Base-by-base conservation (phyloP, 1,284 basidiomycete species). In the Malassezia psittaci region DNA sequence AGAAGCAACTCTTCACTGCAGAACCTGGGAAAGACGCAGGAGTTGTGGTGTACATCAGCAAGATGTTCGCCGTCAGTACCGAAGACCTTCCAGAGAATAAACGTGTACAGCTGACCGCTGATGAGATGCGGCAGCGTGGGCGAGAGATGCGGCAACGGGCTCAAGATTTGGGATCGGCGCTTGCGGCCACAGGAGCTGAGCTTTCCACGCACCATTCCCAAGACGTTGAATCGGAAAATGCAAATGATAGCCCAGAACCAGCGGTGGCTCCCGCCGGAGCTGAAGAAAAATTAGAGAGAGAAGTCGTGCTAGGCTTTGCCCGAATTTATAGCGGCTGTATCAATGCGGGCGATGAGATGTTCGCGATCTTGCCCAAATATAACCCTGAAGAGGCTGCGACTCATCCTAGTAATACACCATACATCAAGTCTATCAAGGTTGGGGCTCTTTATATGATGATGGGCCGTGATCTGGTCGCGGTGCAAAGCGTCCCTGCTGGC, bases 381-480 rank as follows among this genome's bases (percentile, higher is more conserved):
- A 83, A 85, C 66, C 70, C 81, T n/a, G 61, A 80, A 1, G 77
- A 88, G 5, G 80, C 80, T 2, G 83, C 86, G 0, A 77, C 77
- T 1, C 84, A 93, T 67, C 81, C 84, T 8, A 76, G 77, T 33
- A 72, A 72, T 75, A 77, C 76, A n/a, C 82, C 82, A 61, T 82
- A 87, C 69, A 66, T 90, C 45, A 59, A 80, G n/a, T 75, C 78
- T 9, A 80, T 85, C 15, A 80, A 78, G 18, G 82, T 90, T 5
- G 82, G 85, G 59, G 84, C 84, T 6, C 76, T 99, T 52, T 99
- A 96, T 77, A 84, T 87, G 64, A 96, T 98, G 88, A 98, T 99
- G 94, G 94, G 94, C 3, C 80, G 89, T 38, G 91, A 96, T 69
- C 80, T 99, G 16, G 83, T 89, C 0, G 80, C 85, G 0, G 89